A percentile compares a stretch with the other conserved stretches of the same genome.
These are phyloP conservation scores for Boletus coffeatus DNA, from an alignment of 1,284 basidiomycete genomes.

Conservation along the genomic window DNA sequence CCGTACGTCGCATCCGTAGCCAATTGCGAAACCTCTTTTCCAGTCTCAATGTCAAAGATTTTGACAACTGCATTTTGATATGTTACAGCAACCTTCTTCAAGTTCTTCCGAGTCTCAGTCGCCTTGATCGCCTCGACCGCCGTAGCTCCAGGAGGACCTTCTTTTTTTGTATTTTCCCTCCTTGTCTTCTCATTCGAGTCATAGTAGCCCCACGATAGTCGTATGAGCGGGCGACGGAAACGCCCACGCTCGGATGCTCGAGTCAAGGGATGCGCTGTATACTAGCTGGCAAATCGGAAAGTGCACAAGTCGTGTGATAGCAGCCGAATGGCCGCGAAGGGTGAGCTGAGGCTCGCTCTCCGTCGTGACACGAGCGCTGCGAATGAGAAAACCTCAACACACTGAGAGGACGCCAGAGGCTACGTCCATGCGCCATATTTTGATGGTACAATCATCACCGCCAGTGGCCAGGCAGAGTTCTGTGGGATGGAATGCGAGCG, in stretches of 20 bases:
- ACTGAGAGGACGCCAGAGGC: constrained; percentile 66
- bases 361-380: constrained; percentile 57
- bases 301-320: too few species aligned
- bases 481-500: constrained; percentile 82
- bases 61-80: constrained; percentile 89
- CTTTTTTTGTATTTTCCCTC: constrained; percentile 44
- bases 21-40: constrained; percentile 71
- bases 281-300: too few species aligned
- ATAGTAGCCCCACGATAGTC: constrained; percentile 73
- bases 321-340: too few species aligned
- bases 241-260: too few species aligned
- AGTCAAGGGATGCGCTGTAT: too few species aligned
- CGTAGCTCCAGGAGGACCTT: constrained; percentile 62
- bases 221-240: too few species aligned
- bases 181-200: constrained; percentile 50
- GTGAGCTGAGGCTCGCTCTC: constrained; percentile 87
- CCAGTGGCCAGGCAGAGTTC: constrained; percentile 85
- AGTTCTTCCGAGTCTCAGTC: constrained; percentile 30
- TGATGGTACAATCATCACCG: constrained; percentile 93
- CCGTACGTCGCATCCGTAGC: constrained; percentile 68
- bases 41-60: constrained; percentile 84
- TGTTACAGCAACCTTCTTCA: constrained; percentile 86
- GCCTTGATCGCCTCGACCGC: constrained; percentile 77
- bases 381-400: constrained; percentile 32
- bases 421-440: constrained; percentile 89